Conservation (phyloP, 345 rosid genomes). For the Gossypium australe region DNA sequence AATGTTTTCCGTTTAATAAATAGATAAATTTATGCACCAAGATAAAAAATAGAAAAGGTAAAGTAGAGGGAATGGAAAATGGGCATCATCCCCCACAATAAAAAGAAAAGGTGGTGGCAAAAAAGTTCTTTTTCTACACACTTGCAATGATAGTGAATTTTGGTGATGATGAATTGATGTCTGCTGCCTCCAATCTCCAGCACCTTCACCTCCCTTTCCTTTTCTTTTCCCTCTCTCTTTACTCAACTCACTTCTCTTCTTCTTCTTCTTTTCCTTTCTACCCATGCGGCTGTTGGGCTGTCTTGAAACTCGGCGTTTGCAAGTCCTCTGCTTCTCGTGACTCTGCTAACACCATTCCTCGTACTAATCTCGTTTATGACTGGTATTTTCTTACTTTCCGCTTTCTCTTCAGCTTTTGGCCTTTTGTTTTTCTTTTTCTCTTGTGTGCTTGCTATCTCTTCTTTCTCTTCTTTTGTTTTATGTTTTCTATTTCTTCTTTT, state of each 20-base stretch:
- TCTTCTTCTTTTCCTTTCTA: neutral
- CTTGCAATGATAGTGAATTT: neutral
- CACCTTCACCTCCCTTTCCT: no score
- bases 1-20: no score
- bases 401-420: no score
- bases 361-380: no score
- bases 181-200: neutral
- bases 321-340: constrained; percentile 50
- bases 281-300: constrained; percentile 63
- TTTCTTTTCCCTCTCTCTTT: neutral
- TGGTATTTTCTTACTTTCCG: no score
- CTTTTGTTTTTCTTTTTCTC: neutral
- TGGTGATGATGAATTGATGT: neutral
- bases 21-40: no score
- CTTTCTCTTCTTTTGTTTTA: neutral
- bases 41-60: neutral
- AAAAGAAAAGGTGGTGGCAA: neutral
- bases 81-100: constrained; percentile 30
- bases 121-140: neutral
- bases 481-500: neutral
- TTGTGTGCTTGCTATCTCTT: neutral
- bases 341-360: no score
- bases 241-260: no score
- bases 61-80: neutral
- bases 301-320: constrained; percentile 47